Evolutionary conservation across 345 rosid genomes (phyloP).

Genomic region (rapeseed (Brassica napus)): Da-Ae NC_063441.1:14014001-14014500

Average conservation of each 20-base stretch:
- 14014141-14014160: conserved; percentile 61
- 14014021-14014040: conserved; percentile 59
- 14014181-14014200: conserved; percentile 94
- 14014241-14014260: conserved; percentile 21
- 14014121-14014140: conserved; percentile 48
- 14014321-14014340: conserved; percentile 94
- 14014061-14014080: conserved; percentile 79
- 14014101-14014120: conserved; percentile 56
- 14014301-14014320: conserved; percentile 58
- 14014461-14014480: neutral
- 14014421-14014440: conserved; percentile 11
- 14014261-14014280: conserved; percentile 12
- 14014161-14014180: conserved; percentile 83
- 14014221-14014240: conserved; percentile 90
- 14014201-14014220: conserved; percentile 89
- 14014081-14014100: conserved; percentile 59
- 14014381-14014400: conserved; percentile 95
- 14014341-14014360: conserved; percentile 96
- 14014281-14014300: conserved; percentile 22
- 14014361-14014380: conserved; percentile 96
- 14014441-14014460: neutral
- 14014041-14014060: conserved; percentile 51
- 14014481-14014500: conserved; percentile 12
- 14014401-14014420: conserved; percentile 60
- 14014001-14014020: conserved; percentile 64